phyloP scores from a whole-genome alignment of 2,329 filamentous ascomycete genomes.

The Bipolaris cookei region DNA sequence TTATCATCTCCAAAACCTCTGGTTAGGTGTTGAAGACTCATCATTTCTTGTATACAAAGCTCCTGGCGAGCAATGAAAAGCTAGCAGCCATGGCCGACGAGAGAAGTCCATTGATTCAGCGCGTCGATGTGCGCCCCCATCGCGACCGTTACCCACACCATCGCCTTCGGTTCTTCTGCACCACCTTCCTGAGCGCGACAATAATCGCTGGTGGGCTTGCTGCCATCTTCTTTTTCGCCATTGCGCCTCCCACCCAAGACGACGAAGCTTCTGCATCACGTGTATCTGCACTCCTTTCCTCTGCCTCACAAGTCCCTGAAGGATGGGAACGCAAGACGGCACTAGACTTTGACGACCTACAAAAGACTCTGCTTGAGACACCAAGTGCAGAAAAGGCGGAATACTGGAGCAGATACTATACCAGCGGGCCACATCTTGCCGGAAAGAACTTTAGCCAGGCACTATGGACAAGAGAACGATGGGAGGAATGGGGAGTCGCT shows the following conservation, averaged over 20 bases:
- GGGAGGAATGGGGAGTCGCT: conserved; percentile 57
- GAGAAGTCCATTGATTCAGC: conserved; percentile 70
- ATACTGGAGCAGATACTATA: conserved; percentile 60
- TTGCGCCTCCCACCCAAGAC: conserved; percentile 45
- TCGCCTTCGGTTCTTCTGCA: conserved; percentile 70
- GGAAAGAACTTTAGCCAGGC: conserved; percentile 61
- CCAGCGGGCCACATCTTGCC: conserved; percentile 58
- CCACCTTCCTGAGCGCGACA: conserved; percentile 56
- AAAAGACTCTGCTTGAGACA: conserved; percentile 60
- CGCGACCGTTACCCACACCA: conserved; percentile 61
- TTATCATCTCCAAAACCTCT: conserved; percentile 8
- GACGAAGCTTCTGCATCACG: conserved; percentile 19
- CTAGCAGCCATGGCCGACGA: conserved; percentile 57
- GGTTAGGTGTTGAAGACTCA: conserved; percentile 1
- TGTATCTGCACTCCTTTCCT: conserved; percentile 20
- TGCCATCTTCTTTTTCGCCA: conserved; percentile 48
- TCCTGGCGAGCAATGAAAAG: conserved; percentile 36
- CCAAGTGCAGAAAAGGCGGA: conserved; percentile 60
- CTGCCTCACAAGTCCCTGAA: conserved; percentile 35
- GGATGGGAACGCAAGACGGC: conserved; percentile 55
- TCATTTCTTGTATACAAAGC: conserved; percentile 18
- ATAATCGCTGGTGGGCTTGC: conserved; percentile 49
- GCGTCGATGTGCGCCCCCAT: conserved; percentile 61
- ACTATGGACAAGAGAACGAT: conserved; percentile 58
- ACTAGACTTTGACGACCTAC: conserved; percentile 61